These are phyloP conservation scores for Persicaria maculosa DNA, from an alignment of 148 eudicot genomes.

Conservation along the genomic window DNA sequence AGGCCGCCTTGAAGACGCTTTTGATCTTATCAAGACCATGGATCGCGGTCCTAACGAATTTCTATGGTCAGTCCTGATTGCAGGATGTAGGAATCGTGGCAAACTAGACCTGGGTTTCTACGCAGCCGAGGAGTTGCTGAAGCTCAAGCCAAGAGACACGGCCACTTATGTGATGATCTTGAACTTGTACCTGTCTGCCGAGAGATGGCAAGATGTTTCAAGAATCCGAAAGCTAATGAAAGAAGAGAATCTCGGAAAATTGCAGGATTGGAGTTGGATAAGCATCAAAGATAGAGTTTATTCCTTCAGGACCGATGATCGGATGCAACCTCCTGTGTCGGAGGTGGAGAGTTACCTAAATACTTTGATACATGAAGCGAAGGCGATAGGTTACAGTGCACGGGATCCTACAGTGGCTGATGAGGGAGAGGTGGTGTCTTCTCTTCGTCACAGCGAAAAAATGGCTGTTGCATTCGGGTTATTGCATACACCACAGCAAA, in stretches of 20 bases:
- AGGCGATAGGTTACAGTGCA: constrained; percentile 24
- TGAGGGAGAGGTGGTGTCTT: constrained; percentile 20
- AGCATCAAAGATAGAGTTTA: constrained; percentile 49
- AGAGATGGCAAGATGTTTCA: constrained; percentile 61
- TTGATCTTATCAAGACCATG: constrained; percentile 49
- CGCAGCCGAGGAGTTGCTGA: constrained; percentile 62
- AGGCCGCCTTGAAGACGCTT: constrained; percentile 59
- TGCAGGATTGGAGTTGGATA: constrained; percentile 68
- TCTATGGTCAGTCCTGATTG: constrained; percentile 56
- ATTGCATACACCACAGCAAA: constrained; percentile 30
- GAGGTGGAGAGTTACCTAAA: constrained; percentile 30
- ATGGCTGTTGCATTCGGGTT: constrained; percentile 59
- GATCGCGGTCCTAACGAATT: constrained; percentile 46
- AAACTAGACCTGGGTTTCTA: constrained; percentile 44
- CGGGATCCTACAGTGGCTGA: constrained; percentile 20
- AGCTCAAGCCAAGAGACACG: constrained; percentile 40
- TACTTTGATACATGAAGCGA: constrained; percentile 33
- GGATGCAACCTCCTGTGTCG: constrained; percentile 12
- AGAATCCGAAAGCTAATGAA: constrained; percentile 58
- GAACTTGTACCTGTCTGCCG: constrained; percentile 62
- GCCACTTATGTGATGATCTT: constrained; percentile 50
- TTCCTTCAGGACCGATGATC: constrained; percentile 33
- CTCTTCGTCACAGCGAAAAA: constrained; percentile 51
- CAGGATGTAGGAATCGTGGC: constrained; percentile 70
- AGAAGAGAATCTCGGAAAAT: constrained; percentile 41